Conservation (phyloP, 176 grass and related monocot species). For the Musa schizocarpa region DNA sequence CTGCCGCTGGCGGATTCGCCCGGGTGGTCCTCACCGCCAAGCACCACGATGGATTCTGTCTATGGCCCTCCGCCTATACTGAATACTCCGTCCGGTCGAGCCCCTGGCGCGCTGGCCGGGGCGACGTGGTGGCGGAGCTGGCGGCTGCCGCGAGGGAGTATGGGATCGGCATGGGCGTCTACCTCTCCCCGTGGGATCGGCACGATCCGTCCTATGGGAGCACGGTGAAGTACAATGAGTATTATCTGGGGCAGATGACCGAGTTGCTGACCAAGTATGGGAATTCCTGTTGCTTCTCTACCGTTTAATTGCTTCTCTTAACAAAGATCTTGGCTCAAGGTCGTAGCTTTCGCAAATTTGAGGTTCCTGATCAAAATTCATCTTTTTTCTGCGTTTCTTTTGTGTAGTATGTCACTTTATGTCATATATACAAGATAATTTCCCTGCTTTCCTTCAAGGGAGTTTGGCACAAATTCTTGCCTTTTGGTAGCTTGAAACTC, state of each 20-base stretch:
- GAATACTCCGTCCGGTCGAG: conserved; percentile 69
- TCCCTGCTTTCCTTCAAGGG: too few relatives aligned
- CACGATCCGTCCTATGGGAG: conserved; percentile 73
- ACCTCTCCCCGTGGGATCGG: conserved; percentile 92
- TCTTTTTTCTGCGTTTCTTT: too few relatives aligned
- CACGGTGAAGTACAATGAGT: conserved; percentile 67
- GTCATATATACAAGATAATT: too few relatives aligned
- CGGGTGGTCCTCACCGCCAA: conserved; percentile 81
- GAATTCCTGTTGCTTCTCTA: background rate
- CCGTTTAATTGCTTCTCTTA: background rate
- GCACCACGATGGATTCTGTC: conserved; percentile 96
- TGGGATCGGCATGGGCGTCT: conserved; percentile 58
- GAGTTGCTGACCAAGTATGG: conserved; percentile 72
- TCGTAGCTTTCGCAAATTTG: too few relatives aligned
- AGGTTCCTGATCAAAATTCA: too few relatives aligned
- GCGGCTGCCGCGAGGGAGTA: conserved; percentile 38
- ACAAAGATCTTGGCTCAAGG: background rate
- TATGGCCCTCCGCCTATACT: conserved; percentile 88
- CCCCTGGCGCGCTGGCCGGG: conserved; percentile 50
- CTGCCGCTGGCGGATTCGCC: conserved; percentile 47
- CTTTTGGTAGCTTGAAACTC: too few relatives aligned
- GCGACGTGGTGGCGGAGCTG: conserved; percentile 66
- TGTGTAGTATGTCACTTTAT: too few relatives aligned
- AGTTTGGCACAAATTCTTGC: too few relatives aligned
- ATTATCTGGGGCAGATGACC: conserved; percentile 79